A percentile compares a stretch with the other conserved stretches of the same genome.
These are phyloP conservation scores for Hippophae tibetana DNA, from an alignment of 306 rosid genomes.

Conservation along the genomic window DNA sequence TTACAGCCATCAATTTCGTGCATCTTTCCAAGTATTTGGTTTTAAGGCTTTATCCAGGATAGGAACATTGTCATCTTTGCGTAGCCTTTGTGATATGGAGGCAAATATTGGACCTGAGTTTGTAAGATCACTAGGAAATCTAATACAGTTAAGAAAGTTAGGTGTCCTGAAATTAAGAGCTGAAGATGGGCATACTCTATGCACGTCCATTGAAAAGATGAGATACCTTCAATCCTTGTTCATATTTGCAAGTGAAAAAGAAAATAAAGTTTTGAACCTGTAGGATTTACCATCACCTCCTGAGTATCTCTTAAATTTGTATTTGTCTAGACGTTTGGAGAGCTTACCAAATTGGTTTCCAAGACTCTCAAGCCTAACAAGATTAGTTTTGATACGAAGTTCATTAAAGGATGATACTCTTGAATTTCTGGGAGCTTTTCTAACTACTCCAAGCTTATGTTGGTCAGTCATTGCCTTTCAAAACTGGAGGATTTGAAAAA, in stretches of 20 bases:
- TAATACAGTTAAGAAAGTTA: conserved; percentile 18
- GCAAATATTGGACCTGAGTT: background rate
- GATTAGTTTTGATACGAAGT: conserved; percentile 12
- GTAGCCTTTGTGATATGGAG: conserved; percentile 19
- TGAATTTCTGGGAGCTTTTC: conserved; percentile 5
- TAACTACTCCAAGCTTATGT: background rate
- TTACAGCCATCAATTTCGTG: background rate
- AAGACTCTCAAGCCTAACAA: conserved; percentile 10
- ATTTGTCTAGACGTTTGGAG: conserved; percentile 15
- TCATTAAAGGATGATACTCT: conserved; percentile 20
- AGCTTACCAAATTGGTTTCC: conserved; percentile 19
- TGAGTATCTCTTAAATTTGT: conserved; percentile 8
- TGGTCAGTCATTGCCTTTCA: background rate
- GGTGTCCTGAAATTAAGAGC: conserved; percentile 7
- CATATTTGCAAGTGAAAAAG: background rate
- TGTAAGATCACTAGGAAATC: conserved; percentile 14
- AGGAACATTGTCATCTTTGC: conserved; percentile 9
- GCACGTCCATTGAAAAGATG: conserved; percentile 14
- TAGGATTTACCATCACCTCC: conserved; percentile 18
- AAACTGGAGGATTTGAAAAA: conserved; percentile 1
- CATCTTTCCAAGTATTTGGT: background rate
- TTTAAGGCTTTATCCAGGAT: conserved; percentile 12
- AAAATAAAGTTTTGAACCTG: conserved; percentile 11
- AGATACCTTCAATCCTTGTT: conserved; percentile 6
- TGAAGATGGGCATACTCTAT: conserved; percentile 16